A percentile compares a stretch with the other conserved stretches of the same genome.
These are phyloP conservation scores for Camelina hispida DNA, from an alignment of 345 rosid genomes.

Conservation along the genomic window DNA sequence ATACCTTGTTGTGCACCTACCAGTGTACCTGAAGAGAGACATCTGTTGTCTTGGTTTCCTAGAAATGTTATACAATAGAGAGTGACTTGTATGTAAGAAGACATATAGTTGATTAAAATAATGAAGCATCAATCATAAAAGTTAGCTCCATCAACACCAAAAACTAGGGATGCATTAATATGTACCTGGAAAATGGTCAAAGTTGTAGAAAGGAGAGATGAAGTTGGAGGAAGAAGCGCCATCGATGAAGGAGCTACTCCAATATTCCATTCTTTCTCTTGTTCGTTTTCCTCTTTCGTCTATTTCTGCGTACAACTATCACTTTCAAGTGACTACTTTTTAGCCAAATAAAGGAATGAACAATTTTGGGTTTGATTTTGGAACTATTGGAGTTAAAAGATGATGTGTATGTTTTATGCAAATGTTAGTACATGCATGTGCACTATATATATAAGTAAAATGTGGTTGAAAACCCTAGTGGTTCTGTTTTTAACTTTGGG, in stretches of 20 bases:
- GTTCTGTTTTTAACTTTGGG: neutral
- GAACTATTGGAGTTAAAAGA: conserved; percentile 22
- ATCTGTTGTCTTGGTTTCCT: conserved; percentile 42
- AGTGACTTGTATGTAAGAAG: neutral
- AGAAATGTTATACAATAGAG: neutral
- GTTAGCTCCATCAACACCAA: neutral
- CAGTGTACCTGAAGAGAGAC: conserved; percentile 43
- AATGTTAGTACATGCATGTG: conserved; percentile 19
- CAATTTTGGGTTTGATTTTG: conserved; percentile 10
- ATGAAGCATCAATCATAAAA: conserved; percentile 11
- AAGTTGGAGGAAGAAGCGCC: conserved; percentile 38
- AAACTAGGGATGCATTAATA: neutral
- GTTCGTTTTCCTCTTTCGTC: neutral
- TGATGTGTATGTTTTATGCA: conserved; percentile 23
- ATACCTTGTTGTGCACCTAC: conserved; percentile 41
- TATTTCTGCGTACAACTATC: conserved; percentile 19
- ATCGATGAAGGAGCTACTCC: conserved; percentile 34
- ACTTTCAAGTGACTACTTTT: conserved; percentile 17
- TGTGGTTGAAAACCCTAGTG: conserved; percentile 17
- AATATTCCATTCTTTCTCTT: conserved; percentile 37
- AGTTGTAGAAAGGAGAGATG: conserved; percentile 32
- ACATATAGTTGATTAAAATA: neutral
- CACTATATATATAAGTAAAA: conserved; percentile 1
- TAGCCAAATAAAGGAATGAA: conserved; percentile 21
- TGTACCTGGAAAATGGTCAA: conserved; percentile 45